Evolutionary conservation across 1,284 basidiomycete species (phyloP), one percentile per base, ranked within the genome.

Genomic region (Ustilago cynodontis): DNA sequence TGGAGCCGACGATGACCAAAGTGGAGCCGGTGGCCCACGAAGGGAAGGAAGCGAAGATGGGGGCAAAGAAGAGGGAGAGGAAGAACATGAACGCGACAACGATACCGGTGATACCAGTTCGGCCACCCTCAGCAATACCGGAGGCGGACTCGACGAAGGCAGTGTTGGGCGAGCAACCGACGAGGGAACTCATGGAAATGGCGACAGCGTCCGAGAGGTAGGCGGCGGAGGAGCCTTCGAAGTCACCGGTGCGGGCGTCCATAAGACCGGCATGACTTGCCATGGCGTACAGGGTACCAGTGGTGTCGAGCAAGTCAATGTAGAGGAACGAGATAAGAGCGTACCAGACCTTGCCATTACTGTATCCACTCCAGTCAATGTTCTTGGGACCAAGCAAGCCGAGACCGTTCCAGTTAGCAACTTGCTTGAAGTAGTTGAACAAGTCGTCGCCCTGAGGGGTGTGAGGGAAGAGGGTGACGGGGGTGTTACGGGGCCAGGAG

Each of bases 181-280:
- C 89, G 59, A 95, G 88, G 18, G 93, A 90, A 60, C 93, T 93
- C 87, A 93, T 92, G 58, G 90, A 91, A 84, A 94, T 94, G 52
- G 89, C 90, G 83, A 93, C 91, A 0, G 93, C 93, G 80, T 94
- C 93, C 43, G 78, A 82, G 67, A 72, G 87, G 80, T 84, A 95
- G 6, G 93, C 94, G 61, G 93, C 88, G 6, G 92, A 94, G 24
- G 91, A 93, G 73, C 91, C 90, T 87, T 95, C 94, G 82, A 95
- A 95, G 86, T 95, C 94, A 69, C 93, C 88, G 18, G 93, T 94
- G 16, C 92, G 89, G 1, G 91, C 92, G 85, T 95, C 92, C 64
- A 93, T 92, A 13, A 95, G 89, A 24, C 93, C 93, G n/a, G 94
- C 93, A 77, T 94, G 94, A 83, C 93, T 93, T 57, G 93, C 92